A percentile compares a stretch with the other conserved stretches of the same genome.
phyloP scores from a whole-genome alignment of 768 basidiomycete species.

The Trametes cubensis region DNA sequence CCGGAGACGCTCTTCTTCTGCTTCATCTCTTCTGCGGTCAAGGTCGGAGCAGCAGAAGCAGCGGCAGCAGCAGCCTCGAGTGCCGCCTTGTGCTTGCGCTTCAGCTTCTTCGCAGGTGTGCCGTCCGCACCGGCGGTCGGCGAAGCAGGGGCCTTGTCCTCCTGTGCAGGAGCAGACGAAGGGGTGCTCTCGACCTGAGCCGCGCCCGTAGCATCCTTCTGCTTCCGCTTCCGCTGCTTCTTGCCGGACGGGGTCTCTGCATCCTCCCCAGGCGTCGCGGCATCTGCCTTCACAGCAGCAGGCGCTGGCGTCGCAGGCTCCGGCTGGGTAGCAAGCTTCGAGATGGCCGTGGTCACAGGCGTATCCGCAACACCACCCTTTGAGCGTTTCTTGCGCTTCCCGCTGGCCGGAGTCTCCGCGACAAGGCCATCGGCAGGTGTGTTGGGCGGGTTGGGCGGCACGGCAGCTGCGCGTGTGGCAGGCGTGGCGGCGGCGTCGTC shows the following conservation, averaged over 20 bases:
- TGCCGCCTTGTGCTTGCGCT: constrained; percentile 20
- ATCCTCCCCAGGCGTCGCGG: not conserved
- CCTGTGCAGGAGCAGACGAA: constrained; percentile 12
- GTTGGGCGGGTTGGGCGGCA: constrained; percentile 27
- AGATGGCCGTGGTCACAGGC: constrained; percentile 22
- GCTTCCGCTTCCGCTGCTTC: constrained; percentile 21
- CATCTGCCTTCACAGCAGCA: constrained; percentile 1
- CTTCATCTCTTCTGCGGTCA: constrained; percentile 48
- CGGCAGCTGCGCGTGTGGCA: constrained; percentile 3
- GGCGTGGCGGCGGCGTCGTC: constrained; percentile 21
- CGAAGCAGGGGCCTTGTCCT: not conserved
- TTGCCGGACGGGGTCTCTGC: constrained; percentile 16
- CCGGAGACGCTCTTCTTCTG: constrained; percentile 48
- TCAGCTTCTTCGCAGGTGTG: constrained; percentile 15
- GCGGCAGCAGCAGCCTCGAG: constrained; percentile 10
- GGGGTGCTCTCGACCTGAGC: constrained; percentile 5
- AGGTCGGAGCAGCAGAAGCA: constrained; percentile 15
- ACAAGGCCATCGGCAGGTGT: constrained; percentile 30
- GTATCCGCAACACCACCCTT: constrained; percentile 22
- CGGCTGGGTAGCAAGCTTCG: constrained; percentile 22
- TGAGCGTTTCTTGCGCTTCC: constrained; percentile 28
- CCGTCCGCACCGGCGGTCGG: constrained; percentile 4
- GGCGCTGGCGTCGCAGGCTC: constrained; percentile 5
- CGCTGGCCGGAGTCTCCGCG: constrained; percentile 23
- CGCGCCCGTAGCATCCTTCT: constrained; percentile 14